Base-by-base conservation (phyloP, 2,329 filamentous ascomycete species). In the Aspergillus sp. region DNA sequence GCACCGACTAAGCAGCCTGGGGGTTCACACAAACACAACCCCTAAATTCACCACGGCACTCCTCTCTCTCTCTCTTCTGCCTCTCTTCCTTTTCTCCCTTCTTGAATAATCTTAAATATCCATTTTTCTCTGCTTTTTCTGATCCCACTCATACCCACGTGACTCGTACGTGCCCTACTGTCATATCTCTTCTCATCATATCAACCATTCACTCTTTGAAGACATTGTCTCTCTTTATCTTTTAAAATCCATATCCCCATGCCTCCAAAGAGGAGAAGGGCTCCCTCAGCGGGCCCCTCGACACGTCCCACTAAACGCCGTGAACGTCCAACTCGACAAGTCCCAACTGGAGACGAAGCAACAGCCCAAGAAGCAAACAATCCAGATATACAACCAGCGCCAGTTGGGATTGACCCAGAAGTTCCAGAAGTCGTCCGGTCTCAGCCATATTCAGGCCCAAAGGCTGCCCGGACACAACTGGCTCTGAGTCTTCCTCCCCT, bases 401-500 rank as follows among this genome's bases (percentile, higher is more conserved):
- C n/a, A n/a, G n/a, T n/a, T n/a, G n/a, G n/a, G n/a, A n/a, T n/a
- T n/a, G n/a, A n/a, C n/a, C n/a, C n/a, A 13, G 50, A 52, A 5
- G 46, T 53, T 29, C 60, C 60, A 2, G 60, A 63, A 36, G 27
- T 58, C 3, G 32, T 51, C 7, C 47, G 49, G 28, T 53, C 51
- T 1, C 40, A 38, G 13, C 49, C 46, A 3, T 48, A 53, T 10
- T 45, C 39, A 0, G 50, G 51, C 10, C 26, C 19, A 7, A 51
- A 34, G 30, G 34, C 31, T 2, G 7, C 40, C 1, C 43, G 42
- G 7, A 46, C 52, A 0, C 45, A 54, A 28, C 40, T 62, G 5
- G 58, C 51, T 6, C 33, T 43, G 28, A 27, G 48, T 11, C 46
- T 59, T 7, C 59, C 62, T 1, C 62, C 61, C 3, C 40, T 64